phyloP scores from a whole-genome alignment of 345 rosid genomes.

The Hypericum perforatum region DNA sequence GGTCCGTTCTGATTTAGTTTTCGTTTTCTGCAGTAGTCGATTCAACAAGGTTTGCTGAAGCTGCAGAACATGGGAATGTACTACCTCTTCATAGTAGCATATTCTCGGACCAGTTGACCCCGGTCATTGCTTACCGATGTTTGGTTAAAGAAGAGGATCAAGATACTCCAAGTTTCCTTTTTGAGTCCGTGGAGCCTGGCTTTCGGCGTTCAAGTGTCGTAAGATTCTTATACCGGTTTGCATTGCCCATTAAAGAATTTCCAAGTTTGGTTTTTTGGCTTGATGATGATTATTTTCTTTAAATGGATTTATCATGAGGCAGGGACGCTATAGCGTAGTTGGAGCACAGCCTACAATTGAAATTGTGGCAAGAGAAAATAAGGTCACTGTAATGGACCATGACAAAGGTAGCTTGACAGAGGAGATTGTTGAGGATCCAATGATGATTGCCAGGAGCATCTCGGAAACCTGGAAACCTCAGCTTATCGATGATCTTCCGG shows the following conservation, averaged over 20 bases:
- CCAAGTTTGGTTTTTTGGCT: background rate
- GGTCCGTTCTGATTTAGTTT: background rate
- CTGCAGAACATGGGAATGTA: constrained; percentile 65
- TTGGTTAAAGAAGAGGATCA: constrained; percentile 89
- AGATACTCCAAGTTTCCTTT: constrained; percentile 92
- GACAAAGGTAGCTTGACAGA: constrained; percentile 45
- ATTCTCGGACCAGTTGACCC: constrained; percentile 89
- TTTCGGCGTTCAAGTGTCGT: constrained; percentile 50
- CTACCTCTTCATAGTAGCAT: constrained; percentile 62
- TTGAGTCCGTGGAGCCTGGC: constrained; percentile 88
- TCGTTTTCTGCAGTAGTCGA: constrained; percentile 37
- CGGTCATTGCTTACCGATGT: constrained; percentile 80
- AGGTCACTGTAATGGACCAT: constrained; percentile 80
- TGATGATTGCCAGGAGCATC: constrained; percentile 68
- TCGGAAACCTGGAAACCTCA: constrained; percentile 85
- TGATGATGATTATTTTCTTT: background rate
- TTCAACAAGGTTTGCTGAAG: constrained; percentile 47
- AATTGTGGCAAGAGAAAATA: constrained; percentile 69
- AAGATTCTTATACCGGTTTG: constrained; percentile 11
- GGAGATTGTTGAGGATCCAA: constrained; percentile 87
- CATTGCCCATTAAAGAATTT: background rate
- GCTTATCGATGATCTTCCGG: constrained; percentile 72
- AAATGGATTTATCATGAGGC: background rate
- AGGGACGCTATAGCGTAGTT: constrained; percentile 83
- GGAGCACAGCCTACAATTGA: constrained; percentile 94